These are phyloP conservation scores for Gremmenia infestans DNA, from an alignment of 2,329 filamentous ascomycete species.

Conservation along the genomic window DNA sequence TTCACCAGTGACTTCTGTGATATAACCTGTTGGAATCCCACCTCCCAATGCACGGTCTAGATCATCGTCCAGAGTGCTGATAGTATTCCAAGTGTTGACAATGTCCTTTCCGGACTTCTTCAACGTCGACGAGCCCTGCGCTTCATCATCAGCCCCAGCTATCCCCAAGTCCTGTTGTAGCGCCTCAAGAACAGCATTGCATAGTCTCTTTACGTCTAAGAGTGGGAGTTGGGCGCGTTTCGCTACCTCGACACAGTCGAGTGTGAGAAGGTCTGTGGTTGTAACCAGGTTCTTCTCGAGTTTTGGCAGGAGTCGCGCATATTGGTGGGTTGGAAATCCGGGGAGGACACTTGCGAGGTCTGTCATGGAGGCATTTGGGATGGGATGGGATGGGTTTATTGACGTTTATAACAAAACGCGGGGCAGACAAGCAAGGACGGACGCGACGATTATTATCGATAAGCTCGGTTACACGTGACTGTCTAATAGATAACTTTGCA, in stretches of 20 bases:
- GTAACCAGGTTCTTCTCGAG: constrained; percentile 76
- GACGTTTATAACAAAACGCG: not conserved
- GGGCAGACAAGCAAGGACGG: not conserved
- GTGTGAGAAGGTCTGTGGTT: constrained; percentile 77
- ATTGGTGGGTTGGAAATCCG: constrained; percentile 66
- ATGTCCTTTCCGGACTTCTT: constrained; percentile 35
- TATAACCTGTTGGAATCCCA: constrained; percentile 72
- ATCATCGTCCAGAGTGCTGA: constrained; percentile 74
- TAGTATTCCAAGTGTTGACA: constrained; percentile 45
- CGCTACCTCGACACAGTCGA: constrained; percentile 77
- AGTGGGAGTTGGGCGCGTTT: constrained; percentile 80
- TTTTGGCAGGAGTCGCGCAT: constrained; percentile 69
- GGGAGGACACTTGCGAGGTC: constrained; percentile 83
- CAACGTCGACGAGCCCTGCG: constrained; percentile 12
- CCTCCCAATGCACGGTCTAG: constrained; percentile 71
- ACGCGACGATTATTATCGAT: not conserved
- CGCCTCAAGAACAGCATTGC: constrained; percentile 59
- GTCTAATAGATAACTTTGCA: too few relatives aligned
- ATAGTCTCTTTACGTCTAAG: constrained; percentile 71
- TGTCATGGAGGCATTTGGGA: constrained; percentile 55
- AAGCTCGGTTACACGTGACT: not conserved
- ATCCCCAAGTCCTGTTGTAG: constrained; percentile 54
- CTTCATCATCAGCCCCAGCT: constrained; percentile 4
- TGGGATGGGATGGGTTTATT: not conserved
- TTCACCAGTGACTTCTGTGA: constrained; percentile 90